Evolutionary conservation across 2,329 filamentous ascomycete genomes (phyloP).

Genomic region (Beauveria bassiana): DNA sequence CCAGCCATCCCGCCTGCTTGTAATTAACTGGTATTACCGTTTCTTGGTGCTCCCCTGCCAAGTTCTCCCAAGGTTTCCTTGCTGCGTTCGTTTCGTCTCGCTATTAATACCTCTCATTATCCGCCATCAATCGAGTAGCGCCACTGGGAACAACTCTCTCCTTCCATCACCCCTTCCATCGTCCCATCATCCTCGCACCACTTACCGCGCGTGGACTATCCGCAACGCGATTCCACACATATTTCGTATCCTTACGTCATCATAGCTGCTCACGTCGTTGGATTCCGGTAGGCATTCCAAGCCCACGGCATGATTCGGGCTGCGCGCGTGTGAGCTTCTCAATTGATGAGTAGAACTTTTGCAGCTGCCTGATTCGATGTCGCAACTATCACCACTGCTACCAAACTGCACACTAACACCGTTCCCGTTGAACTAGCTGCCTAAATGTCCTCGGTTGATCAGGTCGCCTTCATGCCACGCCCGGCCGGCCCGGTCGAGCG

Average conservation of each 20-base stretch:
- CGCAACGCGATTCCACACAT: not conserved
- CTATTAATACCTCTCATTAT: not conserved
- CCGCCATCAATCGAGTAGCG: not conserved
- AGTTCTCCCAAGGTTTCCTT: not conserved
- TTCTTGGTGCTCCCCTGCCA: not conserved
- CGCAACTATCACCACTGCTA: not conserved
- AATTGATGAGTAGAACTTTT: not conserved
- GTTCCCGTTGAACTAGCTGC: not conserved
- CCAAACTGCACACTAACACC: not conserved
- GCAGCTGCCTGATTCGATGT: no score
- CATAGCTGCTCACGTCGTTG: not conserved
- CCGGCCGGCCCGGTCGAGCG: not conserved
- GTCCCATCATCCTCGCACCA: not conserved
- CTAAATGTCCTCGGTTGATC: conserved; percentile 6
- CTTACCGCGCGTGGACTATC: no score
- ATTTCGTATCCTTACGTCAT: conserved; percentile 3
- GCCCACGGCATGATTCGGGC: not conserved
- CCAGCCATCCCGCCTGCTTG: not conserved
- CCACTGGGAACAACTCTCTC: not conserved
- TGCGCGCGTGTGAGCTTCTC: not conserved
- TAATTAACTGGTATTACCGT: not conserved
- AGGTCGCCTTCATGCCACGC: not conserved
- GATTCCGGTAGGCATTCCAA: not conserved
- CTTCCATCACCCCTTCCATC: not conserved
- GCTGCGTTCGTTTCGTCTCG: not conserved